phyloP scores from a whole-genome alignment of 1,284 basidiomycete species.

The Cryptococcus wingfieldii region DNA sequence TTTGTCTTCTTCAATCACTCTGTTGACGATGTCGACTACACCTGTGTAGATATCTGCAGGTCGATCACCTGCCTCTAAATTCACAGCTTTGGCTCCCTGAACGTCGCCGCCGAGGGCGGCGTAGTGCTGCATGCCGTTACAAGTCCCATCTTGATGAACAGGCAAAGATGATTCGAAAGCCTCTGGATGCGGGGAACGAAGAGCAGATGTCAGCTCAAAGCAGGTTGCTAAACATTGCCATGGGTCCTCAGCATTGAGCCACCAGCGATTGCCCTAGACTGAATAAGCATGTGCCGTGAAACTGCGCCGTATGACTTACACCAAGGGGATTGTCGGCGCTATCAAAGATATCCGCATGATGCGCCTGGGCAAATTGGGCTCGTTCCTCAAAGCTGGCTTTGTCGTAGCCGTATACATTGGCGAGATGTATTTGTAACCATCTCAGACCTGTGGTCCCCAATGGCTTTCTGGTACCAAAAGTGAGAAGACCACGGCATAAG shows the following conservation, averaged over 20 bases:
- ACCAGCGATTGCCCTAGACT: constrained; percentile 69
- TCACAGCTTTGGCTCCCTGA: constrained; percentile 87
- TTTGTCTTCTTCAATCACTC: constrained; percentile 52
- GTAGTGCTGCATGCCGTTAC: constrained; percentile 98
- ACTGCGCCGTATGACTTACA: constrained; percentile 48
- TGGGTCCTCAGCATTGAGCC: constrained; percentile 88
- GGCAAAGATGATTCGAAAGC: constrained; percentile 73
- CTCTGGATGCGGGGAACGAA: constrained; percentile 69
- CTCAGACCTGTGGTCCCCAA: constrained; percentile 73
- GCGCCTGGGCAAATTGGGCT: constrained; percentile 69
- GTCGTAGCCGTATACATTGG: constrained; percentile 90
- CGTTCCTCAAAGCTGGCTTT: constrained; percentile 93
- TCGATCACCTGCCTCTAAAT: constrained; percentile 75
- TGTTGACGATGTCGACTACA: constrained; percentile 66
- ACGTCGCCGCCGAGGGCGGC: constrained; percentile 93
- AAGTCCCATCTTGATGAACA: constrained; percentile 97
- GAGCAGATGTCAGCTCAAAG: constrained; percentile 75
- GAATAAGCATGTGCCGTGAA: neutral
- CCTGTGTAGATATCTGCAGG: constrained; percentile 96
- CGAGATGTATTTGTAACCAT: constrained; percentile 89
- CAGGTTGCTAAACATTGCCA: constrained; percentile 96
- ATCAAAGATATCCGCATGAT: constrained; percentile 74
- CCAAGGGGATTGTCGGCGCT: constrained; percentile 78
- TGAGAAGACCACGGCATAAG: constrained; percentile 80
- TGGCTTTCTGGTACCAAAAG: constrained; percentile 75